Evolutionary conservation across 768 basidiomycete species (phyloP), one percentile per base, ranked within the genome.

Genomic region (Steccherinum ochraceum): DNA sequence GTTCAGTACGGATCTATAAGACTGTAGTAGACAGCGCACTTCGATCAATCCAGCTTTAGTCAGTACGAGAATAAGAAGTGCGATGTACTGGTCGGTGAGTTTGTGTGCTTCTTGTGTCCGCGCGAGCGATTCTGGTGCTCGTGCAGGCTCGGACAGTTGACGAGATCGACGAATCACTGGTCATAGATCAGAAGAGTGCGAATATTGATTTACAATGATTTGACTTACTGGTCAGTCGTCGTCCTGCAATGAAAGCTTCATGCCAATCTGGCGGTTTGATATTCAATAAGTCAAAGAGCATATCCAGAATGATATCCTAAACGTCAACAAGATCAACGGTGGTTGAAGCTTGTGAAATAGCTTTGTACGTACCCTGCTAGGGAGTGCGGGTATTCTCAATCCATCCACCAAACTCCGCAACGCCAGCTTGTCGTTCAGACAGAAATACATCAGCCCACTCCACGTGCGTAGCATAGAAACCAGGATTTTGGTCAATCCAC

Each of bases 391-490:
- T 68, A 96, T 89, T 55, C 84, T 81, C 42, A 99, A 74, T 0
- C 87, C 90, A 58, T 93, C 80, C 24, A 98, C 77, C 24, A 97
- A 69, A 3, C 89, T 86, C 46, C 84, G 81, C 49, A 99, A 84
- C 0, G 93, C 92, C 26, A 81, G 74, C 74, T 88, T 87, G 57
- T 90, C 82, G 61, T 93, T 80, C 79, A 93, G 83, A 66, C 92
- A 95, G 59, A 95, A 84, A 64, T 95, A 97, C 79, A 97, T 84
- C 21, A 98, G 64, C 11, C 95, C 95, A 59, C 91, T 87, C 93
- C 94, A 99, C 12, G 89, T 92, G 47, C 87, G 80, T 47, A 99
- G 65, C 80, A 96, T 86, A 40, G 85, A 72, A 49, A 85, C 81
- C 27, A 95, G 82, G 48, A 94, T 80, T 57, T 79, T 84, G 5